Conservation (phyloP, 1,284 basidiomycete species). For the Ceraceosorus guamensis region DNA sequence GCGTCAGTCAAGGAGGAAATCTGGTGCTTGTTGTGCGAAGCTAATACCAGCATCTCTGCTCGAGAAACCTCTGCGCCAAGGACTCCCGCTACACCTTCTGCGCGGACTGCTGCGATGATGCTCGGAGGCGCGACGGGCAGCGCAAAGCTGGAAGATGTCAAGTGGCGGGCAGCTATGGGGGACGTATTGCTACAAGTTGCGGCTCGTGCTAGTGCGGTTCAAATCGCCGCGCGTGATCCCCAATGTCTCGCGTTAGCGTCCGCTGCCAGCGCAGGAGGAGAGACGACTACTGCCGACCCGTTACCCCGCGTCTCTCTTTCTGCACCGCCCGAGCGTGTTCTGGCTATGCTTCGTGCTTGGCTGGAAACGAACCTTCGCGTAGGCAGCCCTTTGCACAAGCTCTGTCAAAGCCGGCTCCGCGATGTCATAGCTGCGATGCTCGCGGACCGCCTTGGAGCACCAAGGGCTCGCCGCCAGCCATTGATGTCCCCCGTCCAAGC, state of each 20-base stretch:
- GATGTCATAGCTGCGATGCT: slow-evolving; percentile 26
- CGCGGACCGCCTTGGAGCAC: slow-evolving; percentile 9
- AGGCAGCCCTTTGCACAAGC: slow-evolving; percentile 26
- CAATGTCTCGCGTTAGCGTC: slow-evolving; percentile 1
- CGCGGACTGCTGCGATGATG: slow-evolving; percentile 5
- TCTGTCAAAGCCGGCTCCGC: slow-evolving; percentile 28
- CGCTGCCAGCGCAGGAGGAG: slow-evolving; percentile 1
- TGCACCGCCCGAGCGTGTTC: slow-evolving; percentile 21
- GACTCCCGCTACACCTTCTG: background rate
- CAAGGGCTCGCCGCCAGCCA: background rate
- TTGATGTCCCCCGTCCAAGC: background rate
- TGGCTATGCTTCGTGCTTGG: slow-evolving; percentile 32
- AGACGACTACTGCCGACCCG: background rate
- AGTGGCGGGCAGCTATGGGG: slow-evolving; percentile 55
- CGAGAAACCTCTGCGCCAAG: slow-evolving; percentile 1
- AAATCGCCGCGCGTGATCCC: slow-evolving; percentile 13
- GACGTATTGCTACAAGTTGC: slow-evolving; percentile 64
- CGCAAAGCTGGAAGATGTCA: slow-evolving; percentile 51
- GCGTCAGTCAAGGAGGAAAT: slow-evolving; percentile 60
- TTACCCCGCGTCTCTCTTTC: slow-evolving; percentile 6
- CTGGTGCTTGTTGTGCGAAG: slow-evolving; percentile 63
- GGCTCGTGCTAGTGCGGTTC: slow-evolving; percentile 53
- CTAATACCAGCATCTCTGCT: slow-evolving; percentile 34
- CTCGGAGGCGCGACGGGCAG: slow-evolving; percentile 23
- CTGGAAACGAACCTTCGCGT: slow-evolving; percentile 28